Evolutionary conservation across 2,329 filamentous ascomycete species (phyloP).

Genomic region (Colletotrichum salicis): DNA sequence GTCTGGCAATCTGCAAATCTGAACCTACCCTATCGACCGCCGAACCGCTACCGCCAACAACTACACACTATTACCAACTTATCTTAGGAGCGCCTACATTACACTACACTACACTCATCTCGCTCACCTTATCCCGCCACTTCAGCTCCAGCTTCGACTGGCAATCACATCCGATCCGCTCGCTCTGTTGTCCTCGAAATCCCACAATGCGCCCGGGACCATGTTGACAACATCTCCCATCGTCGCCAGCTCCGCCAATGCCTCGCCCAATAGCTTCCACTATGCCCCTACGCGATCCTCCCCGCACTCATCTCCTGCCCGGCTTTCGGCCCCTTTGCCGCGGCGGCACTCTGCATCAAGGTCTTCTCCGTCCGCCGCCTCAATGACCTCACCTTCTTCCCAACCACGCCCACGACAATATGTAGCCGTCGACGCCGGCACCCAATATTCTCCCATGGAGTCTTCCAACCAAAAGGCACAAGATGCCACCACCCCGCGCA

Average conservation of each 20-base stretch:
- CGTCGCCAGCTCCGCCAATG: conserved; percentile 61
- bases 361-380: conserved; percentile 46
- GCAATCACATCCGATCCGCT: conserved; percentile 11
- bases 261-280: conserved; percentile 61
- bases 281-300: conserved; percentile 59
- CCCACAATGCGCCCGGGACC: conserved; percentile 60
- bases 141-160: neutral
- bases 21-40: conserved; percentile 8
- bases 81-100: neutral
- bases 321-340: conserved; percentile 53
- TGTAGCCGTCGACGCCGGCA: conserved; percentile 59
- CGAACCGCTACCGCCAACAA: neutral
- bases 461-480: conserved; percentile 36
- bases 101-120: neutral
- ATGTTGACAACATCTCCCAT: conserved; percentile 70
- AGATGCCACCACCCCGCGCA: conserved; percentile 42
- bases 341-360: conserved; percentile 49
- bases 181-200: conserved; percentile 5
- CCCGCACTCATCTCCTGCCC: conserved; percentile 52
- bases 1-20: conserved; percentile 29
- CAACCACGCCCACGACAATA: conserved; percentile 49
- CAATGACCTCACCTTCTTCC: conserved; percentile 43
- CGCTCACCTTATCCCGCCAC: neutral
- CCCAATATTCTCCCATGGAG: conserved; percentile 62
- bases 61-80: neutral